phyloP scores from a whole-genome alignment of 1,284 basidiomycete species.

The Heimioporus retisporus region DNA sequence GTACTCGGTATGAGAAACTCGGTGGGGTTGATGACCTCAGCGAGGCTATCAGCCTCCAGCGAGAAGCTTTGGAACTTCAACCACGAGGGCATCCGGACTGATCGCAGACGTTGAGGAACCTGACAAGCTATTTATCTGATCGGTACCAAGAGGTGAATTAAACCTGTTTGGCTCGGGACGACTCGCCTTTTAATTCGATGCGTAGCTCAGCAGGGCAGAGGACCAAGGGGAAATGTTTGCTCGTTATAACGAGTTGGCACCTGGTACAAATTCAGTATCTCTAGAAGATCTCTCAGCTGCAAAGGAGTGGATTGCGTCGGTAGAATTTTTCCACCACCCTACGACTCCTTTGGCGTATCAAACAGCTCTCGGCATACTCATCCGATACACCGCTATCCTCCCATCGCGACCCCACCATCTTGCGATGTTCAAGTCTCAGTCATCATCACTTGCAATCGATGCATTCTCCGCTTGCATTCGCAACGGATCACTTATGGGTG shows the following conservation, averaged over 20 bases:
- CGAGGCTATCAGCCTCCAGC: neutral
- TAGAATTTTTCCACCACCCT: neutral
- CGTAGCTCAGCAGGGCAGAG: neutral
- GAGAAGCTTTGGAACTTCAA: neutral
- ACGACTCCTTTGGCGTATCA: neutral
- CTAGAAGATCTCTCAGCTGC: neutral
- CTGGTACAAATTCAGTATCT: neutral
- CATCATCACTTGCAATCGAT: slow-evolving; percentile 4
- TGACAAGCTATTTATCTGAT: neutral
- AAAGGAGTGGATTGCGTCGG: too few species aligned
- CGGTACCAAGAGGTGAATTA: neutral
- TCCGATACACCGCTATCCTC: neutral
- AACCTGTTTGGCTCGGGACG: neutral
- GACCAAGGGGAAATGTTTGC: neutral
- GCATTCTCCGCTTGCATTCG: slow-evolving; percentile 3
- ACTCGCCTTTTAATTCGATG: neutral
- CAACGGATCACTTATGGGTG: neutral
- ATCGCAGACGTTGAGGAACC: neutral
- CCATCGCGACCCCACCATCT: neutral
- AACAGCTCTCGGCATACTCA: neutral
- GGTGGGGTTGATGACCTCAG: neutral
- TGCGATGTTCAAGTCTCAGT: neutral
- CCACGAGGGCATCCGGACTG: neutral
- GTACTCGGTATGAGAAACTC: neutral
- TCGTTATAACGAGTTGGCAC: too few species aligned